These are phyloP conservation scores for Lactifluus subvellereus DNA, from an alignment of 768 basidiomycete species.

Conservation along the genomic window DNA sequence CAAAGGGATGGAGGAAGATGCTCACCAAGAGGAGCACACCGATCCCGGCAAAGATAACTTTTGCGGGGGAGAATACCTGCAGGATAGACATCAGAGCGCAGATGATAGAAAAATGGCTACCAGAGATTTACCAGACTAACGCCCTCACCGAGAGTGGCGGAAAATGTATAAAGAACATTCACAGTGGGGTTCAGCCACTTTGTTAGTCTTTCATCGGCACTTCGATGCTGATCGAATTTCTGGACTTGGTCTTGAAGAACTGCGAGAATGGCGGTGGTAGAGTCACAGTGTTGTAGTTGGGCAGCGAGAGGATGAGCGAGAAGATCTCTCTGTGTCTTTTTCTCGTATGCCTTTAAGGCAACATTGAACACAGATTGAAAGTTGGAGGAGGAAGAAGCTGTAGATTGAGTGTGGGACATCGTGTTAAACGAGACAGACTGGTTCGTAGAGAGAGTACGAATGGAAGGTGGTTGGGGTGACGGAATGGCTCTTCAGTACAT, in stretches of 20 bases:
- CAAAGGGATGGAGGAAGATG: background rate
- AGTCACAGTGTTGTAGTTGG: background rate
- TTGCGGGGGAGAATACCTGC: background rate
- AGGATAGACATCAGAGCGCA: background rate
- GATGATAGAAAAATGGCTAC: background rate
- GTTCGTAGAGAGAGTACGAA: too few relatives aligned
- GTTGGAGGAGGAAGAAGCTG: background rate
- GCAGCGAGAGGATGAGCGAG: background rate
- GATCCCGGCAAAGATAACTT: background rate
- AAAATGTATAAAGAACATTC: background rate
- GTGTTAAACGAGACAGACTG: too few relatives aligned
- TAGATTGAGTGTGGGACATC: background rate
- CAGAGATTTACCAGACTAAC: background rate
- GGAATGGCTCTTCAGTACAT: too few relatives aligned
- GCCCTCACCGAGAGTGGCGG: background rate
- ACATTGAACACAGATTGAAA: constrained; percentile 1
- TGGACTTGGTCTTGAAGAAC: background rate
- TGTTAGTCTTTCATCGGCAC: background rate
- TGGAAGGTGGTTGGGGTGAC: too few relatives aligned
- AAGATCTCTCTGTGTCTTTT: background rate
- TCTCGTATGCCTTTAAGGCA: background rate
- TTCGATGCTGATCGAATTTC: background rate
- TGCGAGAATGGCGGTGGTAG: background rate
- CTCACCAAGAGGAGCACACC: constrained; percentile 1
- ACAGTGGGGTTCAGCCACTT: background rate